These are phyloP conservation scores for Vairimorpha ceranae DNA, from an alignment of 371 early-diverging fungal species.

Conservation along the genomic window DNA sequence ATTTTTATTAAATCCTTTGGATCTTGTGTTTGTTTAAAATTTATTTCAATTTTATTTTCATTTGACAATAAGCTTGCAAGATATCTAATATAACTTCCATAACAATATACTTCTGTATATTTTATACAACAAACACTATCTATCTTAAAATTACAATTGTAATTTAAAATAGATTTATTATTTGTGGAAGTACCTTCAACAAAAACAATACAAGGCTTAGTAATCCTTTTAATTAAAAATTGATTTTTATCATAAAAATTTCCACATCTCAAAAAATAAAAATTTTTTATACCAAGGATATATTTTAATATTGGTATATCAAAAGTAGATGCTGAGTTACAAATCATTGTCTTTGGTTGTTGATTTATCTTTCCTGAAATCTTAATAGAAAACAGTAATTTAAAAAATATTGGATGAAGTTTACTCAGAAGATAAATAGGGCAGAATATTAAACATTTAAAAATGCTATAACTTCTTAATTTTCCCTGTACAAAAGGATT, in stretches of 20 bases:
- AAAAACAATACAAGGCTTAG: constrained; percentile 32
- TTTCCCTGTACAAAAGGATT: constrained; percentile 55
- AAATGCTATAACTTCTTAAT: neutral
- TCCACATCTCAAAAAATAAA: constrained; percentile 19
- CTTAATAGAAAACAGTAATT: neutral
- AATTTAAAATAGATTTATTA: constrained; percentile 42
- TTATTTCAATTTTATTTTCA: constrained; percentile 34
- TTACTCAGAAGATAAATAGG: constrained; percentile 1
- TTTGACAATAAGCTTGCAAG: constrained; percentile 43
- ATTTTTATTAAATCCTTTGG: neutral
- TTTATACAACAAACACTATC: constrained; percentile 50
- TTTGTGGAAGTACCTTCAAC: constrained; percentile 50
- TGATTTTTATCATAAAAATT: constrained; percentile 11
- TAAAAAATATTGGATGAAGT: neutral
- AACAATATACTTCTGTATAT: constrained; percentile 43
- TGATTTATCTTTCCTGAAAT: neutral
- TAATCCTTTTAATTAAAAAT: neutral
- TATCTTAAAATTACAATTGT: neutral
- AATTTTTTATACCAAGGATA: constrained; percentile 22
- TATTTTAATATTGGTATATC: constrained; percentile 41
- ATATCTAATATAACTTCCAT: constrained; percentile 44
- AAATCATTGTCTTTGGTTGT: neutral
- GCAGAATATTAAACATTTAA: neutral
- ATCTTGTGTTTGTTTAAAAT: constrained; percentile 16
- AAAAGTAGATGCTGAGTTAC: constrained; percentile 37